Conservation (phyloP, 1,139 yeast species). For the Blastobotrys aristatus region DNA sequence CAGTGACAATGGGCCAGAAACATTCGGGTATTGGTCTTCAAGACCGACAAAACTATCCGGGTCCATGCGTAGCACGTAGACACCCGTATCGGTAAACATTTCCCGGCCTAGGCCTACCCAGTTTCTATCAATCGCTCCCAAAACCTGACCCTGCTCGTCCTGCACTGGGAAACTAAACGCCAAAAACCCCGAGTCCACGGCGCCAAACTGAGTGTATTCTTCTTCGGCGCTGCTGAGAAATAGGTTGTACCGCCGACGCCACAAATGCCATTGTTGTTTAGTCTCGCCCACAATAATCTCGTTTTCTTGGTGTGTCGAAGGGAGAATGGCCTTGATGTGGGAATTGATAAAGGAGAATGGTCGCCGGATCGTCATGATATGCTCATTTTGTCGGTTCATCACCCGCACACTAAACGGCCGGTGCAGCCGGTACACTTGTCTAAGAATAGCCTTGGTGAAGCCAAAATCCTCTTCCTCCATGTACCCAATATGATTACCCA, state of each 20-base stretch:
- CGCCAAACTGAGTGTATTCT: constrained; percentile 68
- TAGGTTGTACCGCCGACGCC: constrained; percentile 83
- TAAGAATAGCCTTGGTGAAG: constrained; percentile 57
- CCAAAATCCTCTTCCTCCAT: constrained; percentile 80
- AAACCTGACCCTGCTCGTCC: constrained; percentile 52
- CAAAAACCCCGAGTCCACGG: constrained; percentile 78
- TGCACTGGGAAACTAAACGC: constrained; percentile 79
- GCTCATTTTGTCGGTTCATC: constrained; percentile 64
- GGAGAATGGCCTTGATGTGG: constrained; percentile 68
- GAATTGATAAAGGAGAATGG: constrained; percentile 88
- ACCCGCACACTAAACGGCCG: constrained; percentile 85
- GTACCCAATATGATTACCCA: constrained; percentile 72
- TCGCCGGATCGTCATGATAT: constrained; percentile 57
- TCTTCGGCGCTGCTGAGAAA: constrained; percentile 37
- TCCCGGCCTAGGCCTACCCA: constrained; percentile 96
- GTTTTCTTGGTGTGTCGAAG: constrained; percentile 38
- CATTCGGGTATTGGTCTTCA: constrained; percentile 22
- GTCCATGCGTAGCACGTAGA: constrained; percentile 80
- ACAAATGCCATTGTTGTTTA: constrained; percentile 88
- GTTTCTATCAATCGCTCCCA: constrained; percentile 81
- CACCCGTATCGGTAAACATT: constrained; percentile 90
- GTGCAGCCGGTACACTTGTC: constrained; percentile 79
- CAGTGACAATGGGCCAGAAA: constrained; percentile 44
- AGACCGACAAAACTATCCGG: constrained; percentile 49
- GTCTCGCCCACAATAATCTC: constrained; percentile 71